phyloP scores from a whole-genome alignment of 2,329 filamentous ascomycete species.

The Domatiomyces globalis region DNA sequence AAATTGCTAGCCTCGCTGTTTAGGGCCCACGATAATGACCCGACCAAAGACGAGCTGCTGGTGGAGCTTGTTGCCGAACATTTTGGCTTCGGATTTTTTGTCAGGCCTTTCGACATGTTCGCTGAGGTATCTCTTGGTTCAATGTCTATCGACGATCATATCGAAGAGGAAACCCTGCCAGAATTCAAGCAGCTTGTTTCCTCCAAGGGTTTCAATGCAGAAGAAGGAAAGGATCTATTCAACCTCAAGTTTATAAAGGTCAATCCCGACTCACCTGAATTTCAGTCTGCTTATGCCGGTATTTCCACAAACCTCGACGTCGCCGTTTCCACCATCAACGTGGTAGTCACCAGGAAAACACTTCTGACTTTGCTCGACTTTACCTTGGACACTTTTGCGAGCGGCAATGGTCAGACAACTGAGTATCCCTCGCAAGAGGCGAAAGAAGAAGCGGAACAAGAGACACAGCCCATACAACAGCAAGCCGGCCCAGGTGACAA shows the following conservation, averaged over 20 bases:
- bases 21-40: slow-evolving; percentile 62
- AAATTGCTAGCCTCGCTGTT: slow-evolving; percentile 86
- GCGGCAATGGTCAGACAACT: slow-evolving; percentile 28
- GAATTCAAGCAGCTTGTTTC: slow-evolving; percentile 98
- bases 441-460: slow-evolving; percentile 29
- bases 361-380: slow-evolving; percentile 88
- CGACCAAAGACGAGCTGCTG: slow-evolving; percentile 61
- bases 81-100: slow-evolving; percentile 76
- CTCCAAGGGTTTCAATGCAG: slow-evolving; percentile 57
- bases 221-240: slow-evolving; percentile 67
- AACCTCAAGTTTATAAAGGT: slow-evolving; percentile 80
- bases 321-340: slow-evolving; percentile 84
- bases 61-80: slow-evolving; percentile 83
- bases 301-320: slow-evolving; percentile 88
- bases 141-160: slow-evolving; percentile 83
- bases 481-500: slow-evolving; percentile 44
- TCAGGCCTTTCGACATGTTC: slow-evolving; percentile 81
- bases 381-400: slow-evolving; percentile 79
- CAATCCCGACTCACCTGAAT: slow-evolving; percentile 82
- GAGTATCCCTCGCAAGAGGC: slow-evolving; percentile 21
- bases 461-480: slow-evolving; percentile 13
- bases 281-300: slow-evolving; percentile 79
- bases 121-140: slow-evolving; percentile 81
- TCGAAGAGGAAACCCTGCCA: slow-evolving; percentile 66
- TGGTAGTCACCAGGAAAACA: slow-evolving; percentile 86